Evolutionary conservation across 2,329 filamentous ascomycete genomes (phyloP), one percentile per base, ranked within the genome.

Genomic region (Eutypa lata): DNA sequence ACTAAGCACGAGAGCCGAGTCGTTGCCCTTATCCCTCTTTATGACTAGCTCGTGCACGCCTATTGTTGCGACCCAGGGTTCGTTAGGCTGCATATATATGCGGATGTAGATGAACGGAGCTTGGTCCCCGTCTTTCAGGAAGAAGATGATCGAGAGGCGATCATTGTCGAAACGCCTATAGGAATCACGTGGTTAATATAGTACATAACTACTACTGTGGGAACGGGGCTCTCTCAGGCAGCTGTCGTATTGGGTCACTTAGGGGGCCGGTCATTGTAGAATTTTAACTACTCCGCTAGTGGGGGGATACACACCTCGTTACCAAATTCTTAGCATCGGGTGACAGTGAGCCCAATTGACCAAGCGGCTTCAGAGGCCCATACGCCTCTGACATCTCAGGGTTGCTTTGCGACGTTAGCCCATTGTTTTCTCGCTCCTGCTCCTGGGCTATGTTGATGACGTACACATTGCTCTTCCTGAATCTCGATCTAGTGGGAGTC

Each of bases 21-120:
- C 74, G 5, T 73, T 74, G 22, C 76, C 74, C 33, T 81, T 75
- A 22, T 76, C 75, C 33, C 82, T 75, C 16, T 71, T 64, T 42
- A 85, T 75, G 50, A 74, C 78, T 11, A 86, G 69, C 60, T 83
- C 78, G 54, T 86, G 80, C 0, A 77, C 75, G 2, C 81, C 79
- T 19, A 70, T 74, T 5, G 76, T 69, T 0, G 80, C 78, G 60
- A 78, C 81, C 69, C 74, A 75, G 4, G 71, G 69, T 2, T 56
- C 63, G 11, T 70, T 74, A 31, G 65, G 13, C 13, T 45, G 60
- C 37, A 74, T 69, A 37, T 73, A 69, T 7, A 68, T 72, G 21
- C 79, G 73, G 16, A 82, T 64, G 8, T 81, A 66, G 11, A 83
- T 63, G 52, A 75, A 80, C 1, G 80, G 76, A 3, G 71, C 66